A percentile compares a stretch with the other conserved stretches of the same genome.
phyloP scores from a whole-genome alignment of 495 filamentous ascomycete species.

The Elasticomyces elasticus region DNA sequence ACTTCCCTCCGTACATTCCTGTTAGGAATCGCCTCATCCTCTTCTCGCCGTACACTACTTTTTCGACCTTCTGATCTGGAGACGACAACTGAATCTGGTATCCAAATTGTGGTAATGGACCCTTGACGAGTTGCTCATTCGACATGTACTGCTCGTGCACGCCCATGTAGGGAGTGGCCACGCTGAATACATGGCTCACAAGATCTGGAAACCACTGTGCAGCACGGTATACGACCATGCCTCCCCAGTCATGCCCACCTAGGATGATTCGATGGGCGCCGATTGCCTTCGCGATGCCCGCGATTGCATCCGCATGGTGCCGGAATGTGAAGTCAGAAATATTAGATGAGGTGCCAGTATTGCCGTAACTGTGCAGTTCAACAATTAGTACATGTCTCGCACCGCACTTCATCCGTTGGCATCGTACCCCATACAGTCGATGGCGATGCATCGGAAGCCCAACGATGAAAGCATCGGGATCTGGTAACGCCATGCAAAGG shows the following conservation, averaged over 20 bases:
- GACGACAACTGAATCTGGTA: constrained; percentile 72
- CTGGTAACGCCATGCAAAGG: constrained; percentile 70
- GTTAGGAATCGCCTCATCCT: constrained; percentile 58
- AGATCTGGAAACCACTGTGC: constrained; percentile 63
- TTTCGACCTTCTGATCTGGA: constrained; percentile 9
- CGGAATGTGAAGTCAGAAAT: constrained; percentile 55
- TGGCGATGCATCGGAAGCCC: constrained; percentile 62
- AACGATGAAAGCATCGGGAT: constrained; percentile 63
- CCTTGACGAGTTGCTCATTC: constrained; percentile 44
- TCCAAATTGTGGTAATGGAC: constrained; percentile 55
- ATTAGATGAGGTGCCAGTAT: constrained; percentile 29
- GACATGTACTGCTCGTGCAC: constrained; percentile 41
- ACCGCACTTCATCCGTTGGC: no score
- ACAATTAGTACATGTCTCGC: no score
- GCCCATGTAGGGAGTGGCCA: constrained; percentile 65
- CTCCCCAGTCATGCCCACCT: constrained; percentile 78
- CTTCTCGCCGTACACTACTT: constrained; percentile 47
- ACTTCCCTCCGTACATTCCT: constrained; percentile 55
- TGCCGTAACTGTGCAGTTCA: constrained; percentile 39
- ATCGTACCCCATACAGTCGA: constrained; percentile 74
- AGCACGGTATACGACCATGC: constrained; percentile 49
- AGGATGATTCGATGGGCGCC: constrained; percentile 54
- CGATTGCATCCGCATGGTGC: constrained; percentile 57
- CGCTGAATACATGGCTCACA: constrained; percentile 59
- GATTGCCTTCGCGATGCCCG: constrained; percentile 50